Percentiles rank a stretch among this genome's conserved stretches.
Evolutionary conservation across 306 rosid species (phyloP).

Genomic region (Pterocarpus santalinus): DNA sequence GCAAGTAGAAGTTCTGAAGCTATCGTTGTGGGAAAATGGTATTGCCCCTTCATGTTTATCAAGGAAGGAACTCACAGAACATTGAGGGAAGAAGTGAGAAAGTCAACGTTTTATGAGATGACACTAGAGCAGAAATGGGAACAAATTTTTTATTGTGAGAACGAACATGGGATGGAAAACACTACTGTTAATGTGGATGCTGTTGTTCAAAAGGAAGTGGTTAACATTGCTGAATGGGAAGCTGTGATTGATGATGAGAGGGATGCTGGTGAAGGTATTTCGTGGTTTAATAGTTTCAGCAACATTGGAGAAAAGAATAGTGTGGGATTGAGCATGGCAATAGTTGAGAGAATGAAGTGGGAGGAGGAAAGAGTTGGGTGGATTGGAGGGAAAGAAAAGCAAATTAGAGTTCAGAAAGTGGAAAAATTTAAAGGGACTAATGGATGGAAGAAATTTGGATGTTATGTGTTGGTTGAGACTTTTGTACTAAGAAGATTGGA

Average conservation of each 20-base stretch:
- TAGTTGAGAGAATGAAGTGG: constrained; percentile 72
- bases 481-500: constrained; percentile 67
- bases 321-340: constrained; percentile 62
- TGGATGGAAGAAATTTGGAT: constrained; percentile 71
- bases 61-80: constrained; percentile 60
- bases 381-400: constrained; percentile 51
- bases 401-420: constrained; percentile 50
- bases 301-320: constrained; percentile 53
- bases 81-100: constrained; percentile 57
- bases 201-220: constrained; percentile 57
- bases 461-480: constrained; percentile 70
- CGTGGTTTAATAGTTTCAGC: constrained; percentile 60
- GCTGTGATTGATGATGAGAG: constrained; percentile 32
- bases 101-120: constrained; percentile 67
- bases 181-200: constrained; percentile 58
- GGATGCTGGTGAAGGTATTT: constrained; percentile 44
- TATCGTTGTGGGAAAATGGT: constrained; percentile 77
- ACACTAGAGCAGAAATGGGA: constrained; percentile 80
- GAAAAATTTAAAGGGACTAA: constrained; percentile 62
- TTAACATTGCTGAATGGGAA: constrained; percentile 49
- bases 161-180: neutral
- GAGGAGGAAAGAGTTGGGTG: constrained; percentile 57
- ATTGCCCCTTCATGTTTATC: constrained; percentile 72
- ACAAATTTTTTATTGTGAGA: constrained; percentile 51
- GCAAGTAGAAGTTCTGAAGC: constrained; percentile 32